phyloP scores from a whole-genome alignment of 495 filamentous ascomycete genomes.

The Staphylotrichum longicolle region DNA sequence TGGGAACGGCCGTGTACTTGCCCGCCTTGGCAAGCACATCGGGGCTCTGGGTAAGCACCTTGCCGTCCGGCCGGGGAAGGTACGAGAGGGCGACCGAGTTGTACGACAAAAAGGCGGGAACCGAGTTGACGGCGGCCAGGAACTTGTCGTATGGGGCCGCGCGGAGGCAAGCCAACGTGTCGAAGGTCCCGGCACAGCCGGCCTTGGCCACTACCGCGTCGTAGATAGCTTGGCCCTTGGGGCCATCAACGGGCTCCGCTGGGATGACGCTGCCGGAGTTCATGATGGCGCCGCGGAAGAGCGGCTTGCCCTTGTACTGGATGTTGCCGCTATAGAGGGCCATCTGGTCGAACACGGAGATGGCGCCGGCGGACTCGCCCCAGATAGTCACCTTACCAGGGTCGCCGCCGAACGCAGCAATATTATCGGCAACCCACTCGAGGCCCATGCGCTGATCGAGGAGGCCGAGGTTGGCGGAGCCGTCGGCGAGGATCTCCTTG shows the following conservation, averaged over 20 bases:
- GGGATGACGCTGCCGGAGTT: conserved; percentile 59
- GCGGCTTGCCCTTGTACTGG: conserved; percentile 57
- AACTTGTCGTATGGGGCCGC: conserved; percentile 56
- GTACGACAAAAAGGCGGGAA: conserved; percentile 62
- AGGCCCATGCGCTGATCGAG: conserved; percentile 65
- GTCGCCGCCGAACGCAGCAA: conserved; percentile 66
- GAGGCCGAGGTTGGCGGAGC: conserved; percentile 58
- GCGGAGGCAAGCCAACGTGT: conserved; percentile 65
- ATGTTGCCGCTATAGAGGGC: conserved; percentile 64
- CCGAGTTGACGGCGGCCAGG: conserved; percentile 64
- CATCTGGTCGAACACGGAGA: conserved; percentile 69
- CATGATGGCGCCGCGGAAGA: conserved; percentile 64
- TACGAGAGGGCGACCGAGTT: conserved; percentile 62
- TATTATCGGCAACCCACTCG: conserved; percentile 63
- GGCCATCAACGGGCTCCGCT: conserved; percentile 60
- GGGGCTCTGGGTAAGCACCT: conserved; percentile 53
- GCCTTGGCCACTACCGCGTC: conserved; percentile 58
- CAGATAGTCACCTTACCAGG: conserved; percentile 65
- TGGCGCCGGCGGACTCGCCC: conserved; percentile 69
- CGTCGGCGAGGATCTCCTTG: conserved; percentile 63
- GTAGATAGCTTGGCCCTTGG: conserved; percentile 62
- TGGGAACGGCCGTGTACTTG: conserved; percentile 56
- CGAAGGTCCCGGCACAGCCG: conserved; percentile 53
- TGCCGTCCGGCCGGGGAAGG: conserved; percentile 63
- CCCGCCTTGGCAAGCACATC: conserved; percentile 50